Conservation (phyloP, 2,329 filamentous ascomycete genomes). For the Pseudocercospora macadamiae region DNA sequence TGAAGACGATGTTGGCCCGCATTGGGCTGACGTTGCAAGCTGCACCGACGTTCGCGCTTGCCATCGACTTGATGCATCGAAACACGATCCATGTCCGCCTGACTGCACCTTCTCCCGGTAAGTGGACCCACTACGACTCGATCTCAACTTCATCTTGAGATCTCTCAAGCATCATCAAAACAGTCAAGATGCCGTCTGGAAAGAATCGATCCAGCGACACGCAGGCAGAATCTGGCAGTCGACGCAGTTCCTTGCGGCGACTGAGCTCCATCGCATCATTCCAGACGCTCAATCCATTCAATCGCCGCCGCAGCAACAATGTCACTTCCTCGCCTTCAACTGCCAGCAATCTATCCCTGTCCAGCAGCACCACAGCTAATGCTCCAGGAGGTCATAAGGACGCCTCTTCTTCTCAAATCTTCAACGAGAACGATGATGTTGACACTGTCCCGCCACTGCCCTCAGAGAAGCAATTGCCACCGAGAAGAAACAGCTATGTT, state of each 20-base stretch:
- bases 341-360: slow-evolving; percentile 31
- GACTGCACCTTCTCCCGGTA: slow-evolving; percentile 2
- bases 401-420: slow-evolving; percentile 10
- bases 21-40: no score
- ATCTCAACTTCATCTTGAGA: neutral
- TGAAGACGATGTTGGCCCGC: no score
- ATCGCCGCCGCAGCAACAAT: slow-evolving; percentile 35
- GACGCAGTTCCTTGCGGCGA: slow-evolving; percentile 33
- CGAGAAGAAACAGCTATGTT: slow-evolving; percentile 38
- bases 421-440: slow-evolving; percentile 14
- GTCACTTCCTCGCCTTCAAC: slow-evolving; percentile 24
- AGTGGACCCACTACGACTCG: neutral
- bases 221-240: slow-evolving; percentile 21
- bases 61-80: neutral
- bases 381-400: slow-evolving; percentile 19
- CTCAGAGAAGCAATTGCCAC: slow-evolving; percentile 5
- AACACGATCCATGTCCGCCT: neutral
- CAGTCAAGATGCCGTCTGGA: slow-evolving; percentile 28
- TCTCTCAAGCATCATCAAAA: neutral
- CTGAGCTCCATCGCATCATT: slow-evolving; percentile 40
- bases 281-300: slow-evolving; percentile 39
- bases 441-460: slow-evolving; percentile 19
- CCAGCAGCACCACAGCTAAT: slow-evolving; percentile 29
- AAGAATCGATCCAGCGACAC: slow-evolving; percentile 29
- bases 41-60: neutral